These are phyloP conservation scores for Colletotrichum lini DNA, from an alignment of 2,329 filamentous ascomycete species.

Conservation along the genomic window DNA sequence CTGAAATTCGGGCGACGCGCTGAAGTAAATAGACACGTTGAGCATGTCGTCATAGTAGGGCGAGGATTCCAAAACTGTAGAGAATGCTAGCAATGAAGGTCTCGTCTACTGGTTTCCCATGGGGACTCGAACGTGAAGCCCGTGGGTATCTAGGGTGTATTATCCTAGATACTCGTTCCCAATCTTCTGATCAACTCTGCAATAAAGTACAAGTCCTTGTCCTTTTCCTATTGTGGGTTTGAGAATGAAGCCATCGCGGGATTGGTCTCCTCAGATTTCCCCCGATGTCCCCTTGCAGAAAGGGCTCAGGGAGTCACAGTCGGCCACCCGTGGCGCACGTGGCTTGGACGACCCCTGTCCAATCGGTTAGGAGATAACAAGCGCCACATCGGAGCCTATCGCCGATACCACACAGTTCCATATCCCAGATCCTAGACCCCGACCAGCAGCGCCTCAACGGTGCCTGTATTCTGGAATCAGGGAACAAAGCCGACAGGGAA, in stretches of 20 bases:
- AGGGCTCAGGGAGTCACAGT: neutral
- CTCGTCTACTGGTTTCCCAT: conserved; percentile 46
- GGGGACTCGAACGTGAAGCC: neutral
- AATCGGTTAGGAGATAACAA: conserved; percentile 15
- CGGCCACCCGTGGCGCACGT: conserved; percentile 15
- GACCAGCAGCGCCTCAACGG: neutral
- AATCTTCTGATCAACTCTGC: neutral
- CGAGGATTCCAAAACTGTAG: conserved; percentile 70
- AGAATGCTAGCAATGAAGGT: conserved; percentile 78
- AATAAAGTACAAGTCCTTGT: neutral
- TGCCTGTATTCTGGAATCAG: neutral
- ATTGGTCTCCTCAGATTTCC: neutral
- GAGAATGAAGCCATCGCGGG: conserved; percentile 11
- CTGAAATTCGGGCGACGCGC: conserved; percentile 56
- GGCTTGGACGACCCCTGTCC: neutral
- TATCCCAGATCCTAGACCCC: neutral
- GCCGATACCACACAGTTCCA: conserved; percentile 11
- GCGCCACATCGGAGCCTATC: conserved; percentile 29
- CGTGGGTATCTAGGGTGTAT: conserved; percentile 23
- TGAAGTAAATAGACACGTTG: conserved; percentile 61
- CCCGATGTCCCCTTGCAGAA: neutral
- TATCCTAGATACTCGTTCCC: too few relatives aligned
- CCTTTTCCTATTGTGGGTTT: neutral
- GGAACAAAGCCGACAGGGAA: neutral
- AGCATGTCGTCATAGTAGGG: conserved; percentile 74